phyloP scores from a whole-genome alignment of 768 basidiomycete genomes.

The Lactarius indigo region DNA sequence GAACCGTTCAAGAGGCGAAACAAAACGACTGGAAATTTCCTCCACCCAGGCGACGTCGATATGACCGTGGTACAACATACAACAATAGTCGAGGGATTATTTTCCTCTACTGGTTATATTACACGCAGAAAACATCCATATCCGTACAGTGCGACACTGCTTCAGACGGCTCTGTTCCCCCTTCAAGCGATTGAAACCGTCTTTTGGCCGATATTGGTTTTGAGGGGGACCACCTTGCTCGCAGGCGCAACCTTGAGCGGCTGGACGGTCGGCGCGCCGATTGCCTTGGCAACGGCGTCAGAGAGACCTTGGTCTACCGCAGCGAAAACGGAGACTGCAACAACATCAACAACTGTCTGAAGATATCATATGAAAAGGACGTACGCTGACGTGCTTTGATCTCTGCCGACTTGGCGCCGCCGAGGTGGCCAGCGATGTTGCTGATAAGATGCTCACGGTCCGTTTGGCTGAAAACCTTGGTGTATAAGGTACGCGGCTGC shows the following conservation, averaged over 20 bases:
- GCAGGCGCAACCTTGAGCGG: slow-evolving; percentile 64
- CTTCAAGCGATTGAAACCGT: slow-evolving; percentile 1
- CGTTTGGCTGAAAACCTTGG: slow-evolving; percentile 60
- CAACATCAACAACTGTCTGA: slow-evolving; percentile 51
- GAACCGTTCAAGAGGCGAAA: too few species aligned
- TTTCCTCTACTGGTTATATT: not conserved
- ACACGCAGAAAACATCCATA: not conserved
- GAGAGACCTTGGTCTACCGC: slow-evolving; percentile 72
- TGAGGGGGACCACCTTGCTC: slow-evolving; percentile 52
- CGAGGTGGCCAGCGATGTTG: slow-evolving; percentile 65
- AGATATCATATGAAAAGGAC: slow-evolving; percentile 31
- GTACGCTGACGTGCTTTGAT: slow-evolving; percentile 65
- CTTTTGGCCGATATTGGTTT: slow-evolving; percentile 21
- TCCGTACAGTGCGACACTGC: not conserved
- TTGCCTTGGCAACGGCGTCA: slow-evolving; percentile 73
- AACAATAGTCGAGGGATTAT: not conserved
- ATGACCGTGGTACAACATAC: not conserved
- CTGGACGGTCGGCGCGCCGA: slow-evolving; percentile 53
- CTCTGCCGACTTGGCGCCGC: slow-evolving; percentile 53
- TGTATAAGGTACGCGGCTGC: slow-evolving; percentile 71
- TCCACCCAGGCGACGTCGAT: too few species aligned
- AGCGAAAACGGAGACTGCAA: slow-evolving; percentile 34
- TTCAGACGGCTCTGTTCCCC: not conserved
- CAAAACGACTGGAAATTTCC: too few species aligned
- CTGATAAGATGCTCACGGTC: slow-evolving; percentile 58